phyloP scores from a whole-genome alignment of 2,329 filamentous ascomycete species.

The Phyllosticta paracitricarpa region DNA sequence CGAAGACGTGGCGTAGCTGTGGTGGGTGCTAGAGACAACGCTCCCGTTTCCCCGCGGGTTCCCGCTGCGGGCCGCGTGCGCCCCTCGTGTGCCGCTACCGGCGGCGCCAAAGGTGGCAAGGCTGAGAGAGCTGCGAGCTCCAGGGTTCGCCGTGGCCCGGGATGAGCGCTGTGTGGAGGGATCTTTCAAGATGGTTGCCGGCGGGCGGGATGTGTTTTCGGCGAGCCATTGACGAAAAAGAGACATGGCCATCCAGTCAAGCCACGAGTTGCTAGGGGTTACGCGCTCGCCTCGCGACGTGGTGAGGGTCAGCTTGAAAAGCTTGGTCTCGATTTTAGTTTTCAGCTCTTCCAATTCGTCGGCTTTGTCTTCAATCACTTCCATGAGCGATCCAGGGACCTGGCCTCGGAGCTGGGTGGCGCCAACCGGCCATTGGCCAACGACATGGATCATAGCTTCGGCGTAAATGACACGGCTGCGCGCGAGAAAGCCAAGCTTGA shows the following conservation, averaged over 20 bases:
- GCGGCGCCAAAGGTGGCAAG: background rate
- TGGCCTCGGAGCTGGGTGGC: constrained; percentile 58
- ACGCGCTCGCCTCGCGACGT: constrained; percentile 76
- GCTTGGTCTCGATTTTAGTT: constrained; percentile 64
- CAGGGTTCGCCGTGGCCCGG: background rate
- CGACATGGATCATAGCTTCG: constrained; percentile 82
- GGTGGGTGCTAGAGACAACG: background rate
- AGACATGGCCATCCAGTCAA: constrained; percentile 82
- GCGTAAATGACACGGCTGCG: constrained; percentile 66
- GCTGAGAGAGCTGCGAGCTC: constrained; percentile 5
- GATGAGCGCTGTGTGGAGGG: constrained; percentile 13
- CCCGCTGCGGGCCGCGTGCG: background rate
- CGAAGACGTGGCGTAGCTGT: constrained; percentile 3
- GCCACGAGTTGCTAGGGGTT: constrained; percentile 64
- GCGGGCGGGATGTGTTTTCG: constrained; percentile 72
- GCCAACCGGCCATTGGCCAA: constrained; percentile 83
- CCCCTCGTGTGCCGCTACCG: background rate
- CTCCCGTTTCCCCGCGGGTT: background rate
- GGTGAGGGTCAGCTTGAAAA: constrained; percentile 72
- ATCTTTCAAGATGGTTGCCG: constrained; percentile 41
- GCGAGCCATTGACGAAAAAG: constrained; percentile 90
- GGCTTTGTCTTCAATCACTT: constrained; percentile 90
- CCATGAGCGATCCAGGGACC: constrained; percentile 60
- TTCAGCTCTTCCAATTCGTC: constrained; percentile 82
- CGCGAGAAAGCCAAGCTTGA: constrained; percentile 79